Base-by-base conservation (phyloP, 306 rosid genomes). In the Vigna mungo region DNA sequence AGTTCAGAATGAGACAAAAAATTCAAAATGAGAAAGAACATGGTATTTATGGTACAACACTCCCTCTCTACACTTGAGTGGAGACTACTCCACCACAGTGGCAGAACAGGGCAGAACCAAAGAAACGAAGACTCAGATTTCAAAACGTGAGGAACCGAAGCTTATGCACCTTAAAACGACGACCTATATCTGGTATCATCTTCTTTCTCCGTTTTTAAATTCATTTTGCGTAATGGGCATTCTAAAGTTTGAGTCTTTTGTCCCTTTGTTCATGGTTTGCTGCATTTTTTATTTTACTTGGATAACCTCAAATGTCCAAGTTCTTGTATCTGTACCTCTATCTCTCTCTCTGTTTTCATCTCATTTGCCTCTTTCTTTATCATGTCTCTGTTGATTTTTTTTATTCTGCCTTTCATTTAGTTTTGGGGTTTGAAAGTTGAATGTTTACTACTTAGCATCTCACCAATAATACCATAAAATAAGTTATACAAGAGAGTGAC, bases 1-100 rank as follows among this genome's bases (percentile, higher is more conserved):
- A 59, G 10, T 21, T 3, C 0, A 72, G 44, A 39, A 60, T 2
- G 37, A 79, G 80, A 71, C 72, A 59, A 61, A 69, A 46, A 71
- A 72, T 67, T 82, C 60, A 72, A 76, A 85, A 58, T 48, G 17
- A 14, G 49, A 66, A 72, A 5, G 69, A 49, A 65, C 30, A 32
- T 27, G 15, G 39, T 49, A 76, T 56, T 78, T 65, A 65, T 58
- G 72, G 13, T 20, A 2, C 48, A 1, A 32, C 27, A 23, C 81
- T 64, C 14, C 68, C 36, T 73, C 20, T 56, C 36, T 12, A 17
- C 32, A 12, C 56, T 72, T 5, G 71, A 82, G 82, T 68, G 71
- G 52, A 9, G 66, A 17, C 67, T 6, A 16, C 72, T 72, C 75
- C 69, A 34, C 44, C 65, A 54, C 1, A 25, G 41, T 68, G 32